phyloP scores from a whole-genome alignment of 176 grass and related monocot species.

The Musa troglodytarum region DNA sequence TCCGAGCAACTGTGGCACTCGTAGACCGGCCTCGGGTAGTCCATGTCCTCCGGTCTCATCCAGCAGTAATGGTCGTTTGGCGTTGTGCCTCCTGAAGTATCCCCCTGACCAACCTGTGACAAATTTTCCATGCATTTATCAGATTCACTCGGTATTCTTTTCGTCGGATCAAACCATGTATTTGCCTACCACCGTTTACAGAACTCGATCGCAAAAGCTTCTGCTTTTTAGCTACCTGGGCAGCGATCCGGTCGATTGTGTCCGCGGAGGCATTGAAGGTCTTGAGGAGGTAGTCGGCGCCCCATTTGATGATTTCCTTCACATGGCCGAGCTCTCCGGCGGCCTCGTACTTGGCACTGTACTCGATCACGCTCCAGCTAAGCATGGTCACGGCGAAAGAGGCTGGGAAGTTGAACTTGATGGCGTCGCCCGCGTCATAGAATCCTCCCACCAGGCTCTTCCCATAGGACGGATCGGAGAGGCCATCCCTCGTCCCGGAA shows the following conservation, averaged over 20 bases:
- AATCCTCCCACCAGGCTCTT: slow-evolving; percentile 62
- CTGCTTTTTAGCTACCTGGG: neutral
- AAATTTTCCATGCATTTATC: slow-evolving; percentile 20
- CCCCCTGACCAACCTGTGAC: slow-evolving; percentile 52
- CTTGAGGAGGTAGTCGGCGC: slow-evolving; percentile 75
- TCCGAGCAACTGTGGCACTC: slow-evolving; percentile 65
- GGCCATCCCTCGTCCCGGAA: slow-evolving; percentile 75
- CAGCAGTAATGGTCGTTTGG: slow-evolving; percentile 90
- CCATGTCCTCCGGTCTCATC: slow-evolving; percentile 83
- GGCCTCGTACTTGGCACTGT: slow-evolving; percentile 77
- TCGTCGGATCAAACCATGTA: too few species aligned
- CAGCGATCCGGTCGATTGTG: slow-evolving; percentile 45
- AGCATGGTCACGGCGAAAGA: slow-evolving; percentile 90
- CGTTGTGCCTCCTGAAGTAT: slow-evolving; percentile 37
- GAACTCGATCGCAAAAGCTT: neutral
- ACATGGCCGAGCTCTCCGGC: slow-evolving; percentile 70
- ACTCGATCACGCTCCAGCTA: slow-evolving; percentile 95
- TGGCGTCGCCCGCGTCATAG: slow-evolving; percentile 63
- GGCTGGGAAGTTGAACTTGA: slow-evolving; percentile 80
- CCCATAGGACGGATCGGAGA: slow-evolving; percentile 43
- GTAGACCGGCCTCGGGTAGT: slow-evolving; percentile 63
- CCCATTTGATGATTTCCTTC: slow-evolving; percentile 81
- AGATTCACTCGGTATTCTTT: neutral
- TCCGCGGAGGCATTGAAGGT: slow-evolving; percentile 80
- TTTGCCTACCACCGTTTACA: too few species aligned